Percentiles rank a stretch among this genome's conserved stretches.
Evolutionary conservation across 2,329 filamentous ascomycete species (phyloP).

Genomic region (Epicoccum sorghinum): DNA sequence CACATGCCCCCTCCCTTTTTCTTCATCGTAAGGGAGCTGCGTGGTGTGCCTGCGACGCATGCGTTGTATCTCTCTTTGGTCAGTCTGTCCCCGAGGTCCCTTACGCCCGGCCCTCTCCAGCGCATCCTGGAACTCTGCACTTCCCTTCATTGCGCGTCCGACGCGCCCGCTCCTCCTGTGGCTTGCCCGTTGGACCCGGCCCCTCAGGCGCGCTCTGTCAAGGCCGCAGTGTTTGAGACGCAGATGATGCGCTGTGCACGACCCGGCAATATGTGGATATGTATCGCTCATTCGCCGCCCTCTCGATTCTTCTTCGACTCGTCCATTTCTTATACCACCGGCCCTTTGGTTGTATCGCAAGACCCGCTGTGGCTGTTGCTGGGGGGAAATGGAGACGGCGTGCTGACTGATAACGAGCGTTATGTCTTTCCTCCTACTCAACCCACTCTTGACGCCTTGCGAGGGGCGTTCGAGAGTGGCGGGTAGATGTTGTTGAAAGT

Average conservation of each 20-base stretch:
- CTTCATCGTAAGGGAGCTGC: constrained; percentile 31
- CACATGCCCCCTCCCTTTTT: constrained; percentile 21
- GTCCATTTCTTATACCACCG: constrained; percentile 36
- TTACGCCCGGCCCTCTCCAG: constrained; percentile 53
- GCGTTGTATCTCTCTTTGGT: constrained; percentile 47
- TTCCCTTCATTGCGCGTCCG: constrained; percentile 31
- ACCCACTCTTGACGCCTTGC: not conserved
- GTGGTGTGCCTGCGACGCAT: constrained; percentile 18
- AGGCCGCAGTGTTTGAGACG: constrained; percentile 33
- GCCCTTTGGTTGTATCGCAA: constrained; percentile 44
- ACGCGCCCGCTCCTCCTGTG: constrained; percentile 40
- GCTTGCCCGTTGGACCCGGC: constrained; percentile 48
- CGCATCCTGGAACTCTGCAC: constrained; percentile 32
- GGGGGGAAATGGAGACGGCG: constrained; percentile 36
- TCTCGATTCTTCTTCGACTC: constrained; percentile 17
- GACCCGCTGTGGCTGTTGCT: constrained; percentile 46
- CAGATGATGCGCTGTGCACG: constrained; percentile 39
- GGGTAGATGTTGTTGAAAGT: constrained; percentile 36
- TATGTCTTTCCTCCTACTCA: constrained; percentile 43
- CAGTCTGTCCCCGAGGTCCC: constrained; percentile 51
- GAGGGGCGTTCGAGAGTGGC: constrained; percentile 12
- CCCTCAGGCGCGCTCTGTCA: constrained; percentile 23
- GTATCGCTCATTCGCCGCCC: constrained; percentile 50
- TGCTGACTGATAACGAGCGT: constrained; percentile 53
- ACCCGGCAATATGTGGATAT: constrained; percentile 52